These are phyloP conservation scores for Fusarium sp. DNA, from an alignment of 2,329 filamentous ascomycete genomes.

Conservation along the genomic window DNA sequence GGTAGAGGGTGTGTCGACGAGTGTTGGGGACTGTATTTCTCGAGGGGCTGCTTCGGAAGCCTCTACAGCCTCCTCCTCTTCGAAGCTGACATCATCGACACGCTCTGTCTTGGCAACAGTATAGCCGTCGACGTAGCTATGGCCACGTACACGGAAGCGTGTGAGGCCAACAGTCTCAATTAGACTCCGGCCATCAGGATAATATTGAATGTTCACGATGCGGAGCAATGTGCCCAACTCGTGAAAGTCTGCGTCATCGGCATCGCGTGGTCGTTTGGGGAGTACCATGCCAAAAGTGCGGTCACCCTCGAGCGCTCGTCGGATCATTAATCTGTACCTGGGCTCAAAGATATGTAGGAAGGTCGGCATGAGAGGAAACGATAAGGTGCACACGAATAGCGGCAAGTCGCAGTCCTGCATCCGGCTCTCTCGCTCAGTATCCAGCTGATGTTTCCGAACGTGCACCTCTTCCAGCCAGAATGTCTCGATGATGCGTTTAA, in stretches of 20 bases:
- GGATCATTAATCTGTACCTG: slow-evolving; percentile 92
- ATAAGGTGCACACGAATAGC: slow-evolving; percentile 86
- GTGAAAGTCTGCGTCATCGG: slow-evolving; percentile 67
- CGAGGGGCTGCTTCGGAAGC: slow-evolving; percentile 68
- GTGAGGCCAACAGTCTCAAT: slow-evolving; percentile 84
- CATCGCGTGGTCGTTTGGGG: slow-evolving; percentile 68
- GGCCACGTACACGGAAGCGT: slow-evolving; percentile 80
- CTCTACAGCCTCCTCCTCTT: slow-evolving; percentile 85
- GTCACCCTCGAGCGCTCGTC: slow-evolving; percentile 80
- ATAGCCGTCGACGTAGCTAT: slow-evolving; percentile 82
- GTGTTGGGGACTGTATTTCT: slow-evolving; percentile 3
- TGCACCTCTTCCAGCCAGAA: slow-evolving; percentile 80
- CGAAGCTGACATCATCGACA: slow-evolving; percentile 85
- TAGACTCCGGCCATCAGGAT: slow-evolving; percentile 86
- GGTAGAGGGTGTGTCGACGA: neutral
- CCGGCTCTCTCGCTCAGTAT: slow-evolving; percentile 70
- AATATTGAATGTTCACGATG: slow-evolving; percentile 80
- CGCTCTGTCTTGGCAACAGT: slow-evolving; percentile 82
- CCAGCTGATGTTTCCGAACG: slow-evolving; percentile 69
- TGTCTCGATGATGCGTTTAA: slow-evolving; percentile 74
- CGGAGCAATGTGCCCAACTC: slow-evolving; percentile 85
- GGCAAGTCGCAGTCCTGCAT: slow-evolving; percentile 74
- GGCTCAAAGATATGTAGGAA: slow-evolving; percentile 95
- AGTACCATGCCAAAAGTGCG: slow-evolving; percentile 90
- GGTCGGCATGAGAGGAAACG: slow-evolving; percentile 87